A percentile compares a stretch with the other conserved stretches of the same genome.
Conservation (phyloP, 1,284 basidiomycete genomes). For the Blastosporella zonata region DNA sequence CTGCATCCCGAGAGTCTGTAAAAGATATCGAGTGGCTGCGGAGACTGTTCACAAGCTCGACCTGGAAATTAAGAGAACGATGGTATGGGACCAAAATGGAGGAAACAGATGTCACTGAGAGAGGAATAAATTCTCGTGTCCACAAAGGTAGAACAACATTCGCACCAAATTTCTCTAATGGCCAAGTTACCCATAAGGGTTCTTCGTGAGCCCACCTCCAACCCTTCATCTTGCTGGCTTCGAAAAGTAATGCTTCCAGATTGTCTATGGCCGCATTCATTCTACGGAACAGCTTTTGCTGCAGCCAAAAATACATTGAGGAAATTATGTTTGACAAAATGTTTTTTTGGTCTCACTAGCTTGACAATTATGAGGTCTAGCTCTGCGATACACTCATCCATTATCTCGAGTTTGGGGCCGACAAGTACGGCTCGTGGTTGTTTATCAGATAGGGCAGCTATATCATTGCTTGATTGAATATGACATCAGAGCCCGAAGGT, state of each 20-base stretch:
- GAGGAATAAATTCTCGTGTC: background rate
- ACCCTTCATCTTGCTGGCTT: constrained; percentile 68
- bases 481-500: constrained; percentile 7
- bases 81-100: constrained; percentile 62
- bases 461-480: constrained; percentile 50
- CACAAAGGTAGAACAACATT: background rate
- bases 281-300: constrained; percentile 69
- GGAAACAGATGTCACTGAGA: constrained; percentile 53
- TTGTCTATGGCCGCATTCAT: constrained; percentile 60
- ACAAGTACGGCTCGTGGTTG: constrained; percentile 58
- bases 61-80: constrained; percentile 59
- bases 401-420: constrained; percentile 57
- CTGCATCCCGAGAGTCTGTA: constrained; percentile 57
- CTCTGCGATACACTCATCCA: constrained; percentile 61
- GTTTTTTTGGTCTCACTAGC: constrained; percentile 45
- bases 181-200: constrained; percentile 77
- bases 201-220: constrained; percentile 64
- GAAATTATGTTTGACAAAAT: constrained; percentile 3
- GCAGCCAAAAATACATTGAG: constrained; percentile 3
- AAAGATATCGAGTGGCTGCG: constrained; percentile 65
- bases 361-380: constrained; percentile 59
- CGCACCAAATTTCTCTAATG: constrained; percentile 73
- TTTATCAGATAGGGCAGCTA: constrained; percentile 50
- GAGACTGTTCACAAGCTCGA: constrained; percentile 53
- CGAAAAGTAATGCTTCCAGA: constrained; percentile 59